Base-by-base conservation (phyloP, 148 eudicot species). In the Cornus controversa region DNA sequence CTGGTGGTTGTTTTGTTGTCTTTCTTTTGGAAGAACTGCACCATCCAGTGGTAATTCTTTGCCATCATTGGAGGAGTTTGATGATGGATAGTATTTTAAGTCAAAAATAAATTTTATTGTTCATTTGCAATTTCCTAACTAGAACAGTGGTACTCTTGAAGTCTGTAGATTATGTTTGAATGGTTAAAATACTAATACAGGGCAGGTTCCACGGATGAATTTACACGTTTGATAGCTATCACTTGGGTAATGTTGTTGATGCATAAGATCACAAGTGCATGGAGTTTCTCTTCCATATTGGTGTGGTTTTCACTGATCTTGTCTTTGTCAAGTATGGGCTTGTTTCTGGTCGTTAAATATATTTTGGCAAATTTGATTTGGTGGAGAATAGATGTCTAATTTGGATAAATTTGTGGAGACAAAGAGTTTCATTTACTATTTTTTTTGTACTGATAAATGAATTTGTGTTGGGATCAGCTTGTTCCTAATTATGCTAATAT, bases 151-250 rank as follows among this genome's bases (percentile, higher is more conserved):
- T 79, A 75, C 81, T 86, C 62, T 86, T 80, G 81, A 88, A 96
- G 99, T 96, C 98, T 85, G 99, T 96, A 90, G 99, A 96, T 86
- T 96, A 93, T 87, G 99, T 98, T 82, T 97, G 99, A 85, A 93
- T 96, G 98, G 98, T 97, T 80, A 93, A 96, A 89, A 96, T 96
- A 79, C 86, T 96, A 85, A 95, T 96, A 72, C 93, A 93, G 76
- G 86, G 99, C 99, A 53, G 86, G 88, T 79, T 89, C 98, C 37
- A 75, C 84, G 64, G 99, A 96, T 87, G 99, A 86, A 83, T 96
- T 93, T 80, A 96, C 99, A 73, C 89, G 99, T 36, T 90, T 89
- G 87, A 96, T 97, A 81, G 92, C 99, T 67, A 96, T 93, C 76
- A 96, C 99, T 34, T 96, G 99, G 99, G 99, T 96, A 90, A 81